These are phyloP conservation scores for Protomyces macrosporus DNA, from an alignment of 1,139 yeast species.

Conservation along the genomic window DNA sequence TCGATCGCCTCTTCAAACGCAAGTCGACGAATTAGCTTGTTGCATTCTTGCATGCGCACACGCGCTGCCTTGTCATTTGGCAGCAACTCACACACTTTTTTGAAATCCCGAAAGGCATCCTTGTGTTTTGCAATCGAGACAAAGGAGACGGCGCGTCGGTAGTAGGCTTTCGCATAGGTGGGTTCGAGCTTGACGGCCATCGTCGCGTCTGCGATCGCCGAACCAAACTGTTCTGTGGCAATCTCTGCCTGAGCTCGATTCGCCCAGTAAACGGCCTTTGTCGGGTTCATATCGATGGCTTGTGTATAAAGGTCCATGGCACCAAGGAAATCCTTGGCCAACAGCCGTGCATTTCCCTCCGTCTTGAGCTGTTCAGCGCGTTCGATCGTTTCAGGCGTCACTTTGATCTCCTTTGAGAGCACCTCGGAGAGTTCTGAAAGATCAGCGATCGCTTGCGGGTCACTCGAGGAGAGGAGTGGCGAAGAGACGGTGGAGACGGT, in stretches of 20 bases:
- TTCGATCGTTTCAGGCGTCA: conserved; percentile 23
- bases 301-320: conserved; percentile 68
- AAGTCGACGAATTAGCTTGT: conserved; percentile 60
- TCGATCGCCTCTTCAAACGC: conserved; percentile 88
- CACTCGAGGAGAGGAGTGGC: conserved; percentile 18
- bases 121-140: conserved; percentile 72
- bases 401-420: conserved; percentile 11
- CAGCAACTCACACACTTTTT: conserved; percentile 53
- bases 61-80: conserved; percentile 70
- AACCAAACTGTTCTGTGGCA: conserved; percentile 78
- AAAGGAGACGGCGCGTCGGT: conserved; percentile 75
- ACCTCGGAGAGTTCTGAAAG: conserved; percentile 20
- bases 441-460: conserved; percentile 21
- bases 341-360: conserved; percentile 67
- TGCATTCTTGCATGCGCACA: conserved; percentile 60
- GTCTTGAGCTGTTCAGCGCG: conserved; percentile 55
- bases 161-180: conserved; percentile 58
- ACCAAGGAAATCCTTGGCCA: conserved; percentile 55
- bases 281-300: conserved; percentile 66
- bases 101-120: conserved; percentile 68
- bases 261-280: conserved; percentile 70
- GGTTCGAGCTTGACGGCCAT: conserved; percentile 65
- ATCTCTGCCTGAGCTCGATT: conserved; percentile 89
- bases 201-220: conserved; percentile 72
- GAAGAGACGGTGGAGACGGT: conserved; percentile 18